A percentile compares a stretch with the other conserved stretches of the same genome.
Conservation (phyloP, 306 rosid species). For the Ammopiptanthus mongolicus region DNA sequence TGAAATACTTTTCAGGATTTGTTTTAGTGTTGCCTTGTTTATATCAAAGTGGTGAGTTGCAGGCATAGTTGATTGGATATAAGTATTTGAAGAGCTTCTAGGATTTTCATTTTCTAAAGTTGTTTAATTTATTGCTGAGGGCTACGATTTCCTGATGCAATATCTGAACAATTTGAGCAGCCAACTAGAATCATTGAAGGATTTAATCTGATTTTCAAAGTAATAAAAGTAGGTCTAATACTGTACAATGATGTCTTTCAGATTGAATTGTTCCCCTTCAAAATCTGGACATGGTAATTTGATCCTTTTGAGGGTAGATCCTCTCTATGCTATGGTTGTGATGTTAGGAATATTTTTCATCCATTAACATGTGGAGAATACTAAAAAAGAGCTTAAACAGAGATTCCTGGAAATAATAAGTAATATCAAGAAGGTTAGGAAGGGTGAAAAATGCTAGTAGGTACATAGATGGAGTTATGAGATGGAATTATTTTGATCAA, state of each 20-base stretch:
- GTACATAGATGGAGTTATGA: not conserved
- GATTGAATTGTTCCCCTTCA: too few relatives aligned
- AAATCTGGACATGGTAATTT: not conserved
- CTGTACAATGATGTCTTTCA: too few relatives aligned
- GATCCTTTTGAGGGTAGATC: not conserved
- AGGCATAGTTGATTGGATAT: not conserved
- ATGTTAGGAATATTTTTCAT: not conserved
- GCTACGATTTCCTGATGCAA: not conserved
- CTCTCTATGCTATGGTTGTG: not conserved
- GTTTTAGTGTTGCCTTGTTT: not conserved
- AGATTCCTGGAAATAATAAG: not conserved
- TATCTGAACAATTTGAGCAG: not conserved
- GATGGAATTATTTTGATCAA: not conserved
- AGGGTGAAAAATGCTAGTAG: not conserved
- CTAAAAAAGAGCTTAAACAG: not conserved
- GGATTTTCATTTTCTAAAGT: not conserved
- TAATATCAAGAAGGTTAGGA: not conserved
- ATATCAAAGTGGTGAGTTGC: not conserved
- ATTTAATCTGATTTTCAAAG: not conserved
- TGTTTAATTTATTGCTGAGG: not conserved
- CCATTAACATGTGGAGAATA: not conserved
- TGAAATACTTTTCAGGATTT: not conserved
- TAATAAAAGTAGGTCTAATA: not conserved
- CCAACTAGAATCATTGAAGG: not conserved
- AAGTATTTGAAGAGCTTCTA: not conserved